phyloP scores from a whole-genome alignment of 257 asterid species.

The Forsythia viridissima region DNA sequence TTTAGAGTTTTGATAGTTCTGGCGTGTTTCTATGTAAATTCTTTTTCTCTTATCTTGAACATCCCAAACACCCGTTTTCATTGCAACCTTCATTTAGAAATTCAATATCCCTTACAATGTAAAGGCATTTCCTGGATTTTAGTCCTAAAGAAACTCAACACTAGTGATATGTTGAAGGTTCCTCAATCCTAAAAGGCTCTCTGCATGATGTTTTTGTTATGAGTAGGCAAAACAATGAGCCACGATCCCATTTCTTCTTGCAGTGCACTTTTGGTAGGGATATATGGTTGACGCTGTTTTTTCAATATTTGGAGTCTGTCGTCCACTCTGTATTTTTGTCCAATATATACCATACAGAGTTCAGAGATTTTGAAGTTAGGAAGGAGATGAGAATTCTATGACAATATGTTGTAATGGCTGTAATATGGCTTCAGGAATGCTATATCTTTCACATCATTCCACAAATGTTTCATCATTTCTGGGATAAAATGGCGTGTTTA shows the following conservation, averaged over 20 bases:
- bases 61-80: background rate
- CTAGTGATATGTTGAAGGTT: background rate
- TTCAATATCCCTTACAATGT: background rate
- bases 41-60: background rate
- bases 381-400: background rate
- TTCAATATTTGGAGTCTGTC: background rate
- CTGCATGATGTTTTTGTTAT: background rate
- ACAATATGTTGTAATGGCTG: background rate
- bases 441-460: background rate
- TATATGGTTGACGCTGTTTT: background rate
- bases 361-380: background rate
- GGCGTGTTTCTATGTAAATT: background rate
- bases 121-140: background rate
- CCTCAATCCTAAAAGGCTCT: background rate
- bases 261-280: background rate
- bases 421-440: background rate
- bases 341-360: background rate
- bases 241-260: background rate
- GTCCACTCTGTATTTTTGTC: background rate
- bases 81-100: background rate
- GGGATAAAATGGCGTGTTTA: background rate
- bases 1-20: background rate
- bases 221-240: background rate
- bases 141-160: background rate
- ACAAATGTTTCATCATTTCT: background rate